phyloP scores from a whole-genome alignment of 192 early-diverging fungal genomes.

The Coemansia sp. region DNA sequence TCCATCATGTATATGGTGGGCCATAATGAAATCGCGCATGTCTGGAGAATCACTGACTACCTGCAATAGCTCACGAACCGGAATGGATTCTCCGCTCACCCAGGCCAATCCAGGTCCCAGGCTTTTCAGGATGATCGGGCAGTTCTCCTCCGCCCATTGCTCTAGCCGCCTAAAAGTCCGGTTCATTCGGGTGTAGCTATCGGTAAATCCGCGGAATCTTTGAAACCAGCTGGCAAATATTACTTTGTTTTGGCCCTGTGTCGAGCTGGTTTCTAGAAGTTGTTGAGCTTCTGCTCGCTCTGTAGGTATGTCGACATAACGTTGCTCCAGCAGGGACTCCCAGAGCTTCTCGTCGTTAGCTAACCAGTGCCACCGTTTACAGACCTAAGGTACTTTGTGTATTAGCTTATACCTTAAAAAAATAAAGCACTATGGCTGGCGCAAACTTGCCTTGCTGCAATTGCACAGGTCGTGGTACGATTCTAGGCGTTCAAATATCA shows the following conservation, averaged over 20 bases:
- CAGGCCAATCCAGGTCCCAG: slow-evolving; percentile 39
- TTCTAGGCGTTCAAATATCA: slow-evolving; percentile 22
- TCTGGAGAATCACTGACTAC: slow-evolving; percentile 38
- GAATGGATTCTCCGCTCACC: slow-evolving; percentile 34
- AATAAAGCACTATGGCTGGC: neutral
- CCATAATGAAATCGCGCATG: slow-evolving; percentile 46
- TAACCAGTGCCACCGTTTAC: slow-evolving; percentile 18
- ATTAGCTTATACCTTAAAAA: neutral
- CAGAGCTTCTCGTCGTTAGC: slow-evolving; percentile 30
- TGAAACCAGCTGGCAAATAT: slow-evolving; percentile 27
- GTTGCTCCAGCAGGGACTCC: slow-evolving; percentile 17
- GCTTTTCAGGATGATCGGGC: slow-evolving; percentile 23
- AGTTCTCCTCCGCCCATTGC: slow-evolving; percentile 20
- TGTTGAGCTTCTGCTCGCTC: neutral
- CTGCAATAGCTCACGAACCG: slow-evolving; percentile 38
- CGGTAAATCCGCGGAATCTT: slow-evolving; percentile 29
- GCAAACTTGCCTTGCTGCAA: slow-evolving; percentile 28
- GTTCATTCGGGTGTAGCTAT: slow-evolving; percentile 47
- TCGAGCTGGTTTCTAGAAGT: neutral
- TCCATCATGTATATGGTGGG: slow-evolving; percentile 48
- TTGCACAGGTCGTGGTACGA: slow-evolving; percentile 26
- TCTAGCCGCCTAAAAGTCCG: slow-evolving; percentile 22
- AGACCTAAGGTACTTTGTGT: slow-evolving; percentile 10
- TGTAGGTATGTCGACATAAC: slow-evolving; percentile 7
- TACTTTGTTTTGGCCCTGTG: slow-evolving; percentile 17